These are phyloP conservation scores for Musa itinerans DNA, from an alignment of 176 grass and related monocot species.

Conservation along the genomic window DNA sequence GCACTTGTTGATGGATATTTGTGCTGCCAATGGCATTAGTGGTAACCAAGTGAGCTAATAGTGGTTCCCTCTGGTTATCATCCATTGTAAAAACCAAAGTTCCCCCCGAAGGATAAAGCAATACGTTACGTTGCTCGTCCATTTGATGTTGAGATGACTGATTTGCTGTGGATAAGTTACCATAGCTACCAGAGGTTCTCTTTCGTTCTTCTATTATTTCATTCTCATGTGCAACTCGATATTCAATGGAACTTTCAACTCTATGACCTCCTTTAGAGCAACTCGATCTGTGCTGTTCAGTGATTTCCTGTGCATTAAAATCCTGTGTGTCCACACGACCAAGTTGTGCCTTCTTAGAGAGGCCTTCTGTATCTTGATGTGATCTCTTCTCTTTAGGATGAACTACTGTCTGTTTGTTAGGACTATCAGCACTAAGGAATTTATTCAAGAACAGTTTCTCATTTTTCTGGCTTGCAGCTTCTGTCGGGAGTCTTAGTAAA, in stretches of 20 bases:
- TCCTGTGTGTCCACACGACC: not conserved
- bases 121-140: slow-evolving; percentile 39
- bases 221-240: not conserved
- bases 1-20: slow-evolving; percentile 15
- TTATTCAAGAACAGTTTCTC: not conserved
- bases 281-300: not conserved
- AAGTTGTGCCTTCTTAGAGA: not conserved
- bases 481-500: not conserved
- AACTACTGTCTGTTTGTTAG: not conserved
- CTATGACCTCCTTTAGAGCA: not conserved
- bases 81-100: slow-evolving; percentile 40
- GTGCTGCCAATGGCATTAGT: slow-evolving; percentile 22
- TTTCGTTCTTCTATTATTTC: slow-evolving; percentile 5
- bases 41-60: slow-evolving; percentile 18
- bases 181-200: not conserved
- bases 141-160: slow-evolving; percentile 16
- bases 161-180: slow-evolving; percentile 12
- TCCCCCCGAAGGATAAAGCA: slow-evolving; percentile 48
- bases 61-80: slow-evolving; percentile 3
- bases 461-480: not conserved
- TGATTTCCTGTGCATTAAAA: not conserved
- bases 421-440: not conserved
- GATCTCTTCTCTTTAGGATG: slow-evolving; percentile 12
- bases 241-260: not conserved
- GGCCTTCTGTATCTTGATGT: slow-evolving; percentile 10